These are phyloP conservation scores for Penicillium sp. DNA, from an alignment of 2,329 filamentous ascomycete genomes.

Conservation along the genomic window DNA sequence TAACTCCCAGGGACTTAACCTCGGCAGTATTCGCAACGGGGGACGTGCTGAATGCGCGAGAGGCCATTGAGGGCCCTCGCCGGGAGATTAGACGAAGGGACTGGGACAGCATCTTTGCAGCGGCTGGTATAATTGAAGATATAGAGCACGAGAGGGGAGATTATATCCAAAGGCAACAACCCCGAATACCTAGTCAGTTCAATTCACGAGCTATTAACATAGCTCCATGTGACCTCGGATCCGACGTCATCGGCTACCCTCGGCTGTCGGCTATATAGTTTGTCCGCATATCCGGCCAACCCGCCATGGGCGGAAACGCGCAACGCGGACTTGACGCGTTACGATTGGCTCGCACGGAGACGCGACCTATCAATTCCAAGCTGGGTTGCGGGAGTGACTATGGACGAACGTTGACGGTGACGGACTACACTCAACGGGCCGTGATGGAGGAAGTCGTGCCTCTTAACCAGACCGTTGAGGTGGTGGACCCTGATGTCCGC, in stretches of 20 bases:
- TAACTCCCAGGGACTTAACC: constrained; percentile 85
- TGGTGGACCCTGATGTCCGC: constrained; percentile 89
- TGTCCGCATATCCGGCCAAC: constrained; percentile 20
- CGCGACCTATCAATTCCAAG: not conserved
- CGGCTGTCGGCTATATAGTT: constrained; percentile 28
- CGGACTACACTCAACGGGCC: constrained; percentile 20
- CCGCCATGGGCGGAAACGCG: constrained; percentile 24
- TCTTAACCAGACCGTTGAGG: constrained; percentile 52
- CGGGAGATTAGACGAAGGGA: constrained; percentile 38
- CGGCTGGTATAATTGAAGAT: not conserved
- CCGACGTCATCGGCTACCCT: constrained; percentile 40
- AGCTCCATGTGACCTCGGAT: constrained; percentile 23
- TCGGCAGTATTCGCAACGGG: constrained; percentile 67
- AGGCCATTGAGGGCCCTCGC: constrained; percentile 41
- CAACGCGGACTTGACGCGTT: constrained; percentile 36
- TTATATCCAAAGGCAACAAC: not conserved
- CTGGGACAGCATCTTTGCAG: constrained; percentile 41
- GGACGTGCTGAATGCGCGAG: constrained; percentile 72
- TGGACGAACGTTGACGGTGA: constrained; percentile 10
- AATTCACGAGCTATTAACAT: constrained; percentile 1
- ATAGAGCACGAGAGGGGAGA: not conserved
- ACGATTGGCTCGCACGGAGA: constrained; percentile 25
- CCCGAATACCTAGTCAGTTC: not conserved
- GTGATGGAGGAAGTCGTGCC: constrained; percentile 49
- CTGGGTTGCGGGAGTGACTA: constrained; percentile 7